These are phyloP conservation scores for Durio zibethinus DNA, from an alignment of 345 rosid genomes.

Conservation along the genomic window DNA sequence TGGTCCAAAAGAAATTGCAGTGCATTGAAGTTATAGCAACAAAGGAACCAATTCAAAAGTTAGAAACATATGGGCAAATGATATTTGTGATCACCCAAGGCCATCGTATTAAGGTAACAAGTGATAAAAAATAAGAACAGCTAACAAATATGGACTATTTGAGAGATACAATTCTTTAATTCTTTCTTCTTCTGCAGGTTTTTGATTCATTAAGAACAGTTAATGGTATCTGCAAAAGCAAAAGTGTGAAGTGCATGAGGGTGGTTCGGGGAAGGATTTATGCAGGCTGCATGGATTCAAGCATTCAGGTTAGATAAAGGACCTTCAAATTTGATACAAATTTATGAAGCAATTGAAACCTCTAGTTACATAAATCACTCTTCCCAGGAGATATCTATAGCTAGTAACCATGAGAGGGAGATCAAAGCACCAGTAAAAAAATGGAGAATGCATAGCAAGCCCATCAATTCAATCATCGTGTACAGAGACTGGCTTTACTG, in stretches of 20 bases:
- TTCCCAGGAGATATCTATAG: slow-evolving; percentile 51
- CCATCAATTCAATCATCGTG: slow-evolving; percentile 56
- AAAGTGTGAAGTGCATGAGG: slow-evolving; percentile 60
- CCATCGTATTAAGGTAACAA: slow-evolving; percentile 61
- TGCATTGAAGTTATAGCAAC: slow-evolving; percentile 62
- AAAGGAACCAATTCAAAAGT: slow-evolving; percentile 57
- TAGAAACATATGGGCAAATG: slow-evolving; percentile 49
- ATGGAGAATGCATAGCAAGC: slow-evolving; percentile 68
- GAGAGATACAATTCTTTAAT: neutral
- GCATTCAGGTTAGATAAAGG: slow-evolving; percentile 60
- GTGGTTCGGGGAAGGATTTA: slow-evolving; percentile 67
- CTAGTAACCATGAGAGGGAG: slow-evolving; percentile 59
- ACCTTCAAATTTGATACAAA: neutral
- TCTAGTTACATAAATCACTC: slow-evolving; percentile 4
- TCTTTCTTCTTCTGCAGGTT: slow-evolving; percentile 43
- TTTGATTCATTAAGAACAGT: slow-evolving; percentile 59
- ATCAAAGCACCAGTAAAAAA: slow-evolving; percentile 64
- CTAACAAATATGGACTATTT: neutral
- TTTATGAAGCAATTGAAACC: neutral
- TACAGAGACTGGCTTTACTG: slow-evolving; percentile 84
- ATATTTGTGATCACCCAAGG: slow-evolving; percentile 50
- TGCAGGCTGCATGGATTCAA: slow-evolving; percentile 74
- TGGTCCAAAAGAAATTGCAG: slow-evolving; percentile 56
- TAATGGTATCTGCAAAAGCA: slow-evolving; percentile 52
- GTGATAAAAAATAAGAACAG: neutral